These are phyloP conservation scores for Aspergillus tubingensis DNA, from an alignment of 2,329 filamentous ascomycete species.

Conservation along the genomic window DNA sequence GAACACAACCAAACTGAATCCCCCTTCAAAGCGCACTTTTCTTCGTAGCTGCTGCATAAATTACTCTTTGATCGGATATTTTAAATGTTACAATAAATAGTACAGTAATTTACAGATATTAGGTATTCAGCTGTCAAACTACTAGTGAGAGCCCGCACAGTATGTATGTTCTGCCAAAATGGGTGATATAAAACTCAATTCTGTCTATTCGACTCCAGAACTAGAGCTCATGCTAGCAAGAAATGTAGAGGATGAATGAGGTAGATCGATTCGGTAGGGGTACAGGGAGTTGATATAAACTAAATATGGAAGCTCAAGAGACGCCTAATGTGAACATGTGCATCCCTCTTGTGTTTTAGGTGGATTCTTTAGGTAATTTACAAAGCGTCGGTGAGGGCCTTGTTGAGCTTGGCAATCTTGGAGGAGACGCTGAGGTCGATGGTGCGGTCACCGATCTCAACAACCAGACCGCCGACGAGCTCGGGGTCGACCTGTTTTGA, in stretches of 20 bases:
- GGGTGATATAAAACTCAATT: constrained; percentile 10
- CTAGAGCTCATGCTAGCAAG: constrained; percentile 13
- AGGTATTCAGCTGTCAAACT: too few species aligned
- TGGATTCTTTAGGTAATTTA: constrained; percentile 59
- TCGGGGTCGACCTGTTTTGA: constrained; percentile 78
- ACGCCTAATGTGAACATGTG: background rate
- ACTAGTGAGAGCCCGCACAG: too few species aligned
- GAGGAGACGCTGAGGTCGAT: constrained; percentile 95
- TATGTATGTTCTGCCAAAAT: too few species aligned
- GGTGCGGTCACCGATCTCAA: constrained; percentile 96
- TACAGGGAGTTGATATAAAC: background rate
- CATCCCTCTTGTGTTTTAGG: background rate
- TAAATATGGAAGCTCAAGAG: background rate
- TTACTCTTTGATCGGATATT: too few species aligned
- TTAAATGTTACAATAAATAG: too few species aligned
- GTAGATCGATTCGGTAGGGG: constrained; percentile 1
- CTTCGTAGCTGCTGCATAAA: too few species aligned
- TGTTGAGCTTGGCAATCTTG: constrained; percentile 98
- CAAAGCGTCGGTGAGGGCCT: constrained; percentile 93
- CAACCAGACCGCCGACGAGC: constrained; percentile 87
- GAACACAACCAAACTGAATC: too few species aligned
- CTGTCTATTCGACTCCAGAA: constrained; percentile 19
- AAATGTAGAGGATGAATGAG: background rate
- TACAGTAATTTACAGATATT: too few species aligned
- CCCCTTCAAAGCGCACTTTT: too few species aligned